Evolutionary conservation across 306 rosid genomes (phyloP), one percentile per base, ranked within the genome.

Genomic region (Rosa lucieae): DNA sequence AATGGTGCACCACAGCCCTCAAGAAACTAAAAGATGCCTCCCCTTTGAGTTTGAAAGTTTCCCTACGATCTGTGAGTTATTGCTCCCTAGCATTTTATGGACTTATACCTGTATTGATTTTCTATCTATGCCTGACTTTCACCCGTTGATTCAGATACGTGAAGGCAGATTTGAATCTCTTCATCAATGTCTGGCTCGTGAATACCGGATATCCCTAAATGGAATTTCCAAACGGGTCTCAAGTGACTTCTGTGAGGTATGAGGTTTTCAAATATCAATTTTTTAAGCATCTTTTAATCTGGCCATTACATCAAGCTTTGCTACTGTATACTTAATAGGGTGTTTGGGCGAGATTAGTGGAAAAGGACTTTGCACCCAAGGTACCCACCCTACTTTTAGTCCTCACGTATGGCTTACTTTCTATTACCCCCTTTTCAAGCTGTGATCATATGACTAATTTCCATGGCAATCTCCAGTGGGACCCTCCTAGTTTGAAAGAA

Each of bases 121-220:
- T 29, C 49, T 20, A 0, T 66, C 29, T 26, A 10, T 77, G 12
- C 74, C 67, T 78, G 72, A 85, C 88, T 78, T 81, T 70, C 69
- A 67, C 55, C 76, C 2, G 56, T 58, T 75, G 82, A 75, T 77
- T 75, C 73, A 96, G 99, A 96, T 93, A 68, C 96, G 99, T 5
- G 97, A 96, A 83, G 97, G 98, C 77, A 89, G 99, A 87, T 93
- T 91, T 84, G 88, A 91, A 90, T 85, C 93, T 77, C 97, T 95
- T 55, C 90, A 87, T 84, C 89, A 91, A 55, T 96, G 99, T 82
- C 97, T 91, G 79, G 92, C 77, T 37, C 97, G 96, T 7, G 99
- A 96, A 78, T 93, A 89, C 79, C 94, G 96, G 42, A 76, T 81
- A 63, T 93, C 98, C 69, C 84, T 89, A 20, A 85, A 85, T 11